A percentile compares a stretch with the other conserved stretches of the same genome.
These are phyloP conservation scores for Bolboschoenus planiculmis DNA, from an alignment of 176 grass and related monocot genomes.

Conservation along the genomic window DNA sequence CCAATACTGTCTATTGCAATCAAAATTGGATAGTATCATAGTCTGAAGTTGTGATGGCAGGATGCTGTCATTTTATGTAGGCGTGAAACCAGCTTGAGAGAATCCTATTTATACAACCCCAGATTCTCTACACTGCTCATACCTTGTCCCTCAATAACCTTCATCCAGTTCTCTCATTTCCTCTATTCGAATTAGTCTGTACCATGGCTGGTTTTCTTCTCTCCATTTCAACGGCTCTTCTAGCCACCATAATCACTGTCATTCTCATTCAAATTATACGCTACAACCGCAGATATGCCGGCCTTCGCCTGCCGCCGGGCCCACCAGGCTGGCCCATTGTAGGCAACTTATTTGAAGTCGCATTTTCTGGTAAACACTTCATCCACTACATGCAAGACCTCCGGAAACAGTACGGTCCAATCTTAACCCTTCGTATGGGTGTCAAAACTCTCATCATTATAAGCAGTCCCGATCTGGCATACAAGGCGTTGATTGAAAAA, in stretches of 20 bases:
- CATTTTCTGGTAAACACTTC: constrained; percentile 77
- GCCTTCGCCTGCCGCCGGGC: constrained; percentile 48
- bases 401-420: constrained; percentile 54
- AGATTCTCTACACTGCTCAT: not conserved
- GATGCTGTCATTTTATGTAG: not conserved
- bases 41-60: not conserved
- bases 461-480: constrained; percentile 58
- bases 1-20: not conserved
- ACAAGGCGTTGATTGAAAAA: constrained; percentile 75
- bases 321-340: constrained; percentile 68
- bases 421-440: constrained; percentile 81
- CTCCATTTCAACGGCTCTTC: not conserved
- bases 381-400: constrained; percentile 78
- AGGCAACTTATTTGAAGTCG: constrained; percentile 84
- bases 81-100: not conserved
- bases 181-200: not conserved
- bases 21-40: not conserved
- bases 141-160: not conserved
- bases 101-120: not conserved
- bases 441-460: constrained; percentile 70
- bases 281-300: constrained; percentile 24
- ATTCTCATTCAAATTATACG: constrained; percentile 11
- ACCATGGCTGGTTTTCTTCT: constrained; percentile 5
- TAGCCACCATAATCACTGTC: constrained; percentile 3
- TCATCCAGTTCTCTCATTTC: not conserved